Evolutionary conservation across 345 rosid genomes (phyloP), one percentile per base, ranked within the genome.

Genomic region (Arabidopsis suecica): DNA sequence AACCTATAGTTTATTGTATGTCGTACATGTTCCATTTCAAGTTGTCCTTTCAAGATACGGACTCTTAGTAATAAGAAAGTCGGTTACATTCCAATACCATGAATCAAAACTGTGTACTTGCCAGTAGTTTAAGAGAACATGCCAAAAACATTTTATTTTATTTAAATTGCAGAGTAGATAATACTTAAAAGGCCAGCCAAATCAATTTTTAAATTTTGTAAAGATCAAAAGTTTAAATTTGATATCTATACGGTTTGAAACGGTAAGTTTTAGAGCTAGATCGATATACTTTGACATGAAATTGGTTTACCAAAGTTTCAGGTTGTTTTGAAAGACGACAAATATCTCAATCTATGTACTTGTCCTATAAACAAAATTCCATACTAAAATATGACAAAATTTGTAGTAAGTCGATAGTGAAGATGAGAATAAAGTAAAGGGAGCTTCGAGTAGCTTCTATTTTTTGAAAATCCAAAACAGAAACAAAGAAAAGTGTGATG

Each of bases 371-470:
- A 40, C 25, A 48, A 60, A 49, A 6, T 9, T 28, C 10, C 14
- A 30, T 11, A 11, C 0, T 42, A 32, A 47, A 53, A 10, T 64
- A 51, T 12, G 45, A 63, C 28, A 53, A 18, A 25, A 18, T 30
- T 54, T 50, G 54, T 36, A 57, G n/a, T 47, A 47, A 65, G 34
- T 28, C 16, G 10, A 48, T 7, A 58, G 7, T 54, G 14, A 22
- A 51, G 42, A 65, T 64, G 58, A 54, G 47, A 65, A 49, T 25
- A 4, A 33, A 41, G 53, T 55, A 53, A 57, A 68, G 37, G 53
- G 23, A 60, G 7, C 38, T 60, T 75, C 74, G 62, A 59, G 73
- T 75, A 74, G 36, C 44, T 74, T 66, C 54, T 30, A 28, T n/a
- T 61, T 9, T 36, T 10, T 16, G 30, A 75, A 59, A 68, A 49